A percentile compares a stretch with the other conserved stretches of the same genome.
Evolutionary conservation across 2,329 filamentous ascomycete species (phyloP).

Genomic region (Ascochyta fabae): DNA sequence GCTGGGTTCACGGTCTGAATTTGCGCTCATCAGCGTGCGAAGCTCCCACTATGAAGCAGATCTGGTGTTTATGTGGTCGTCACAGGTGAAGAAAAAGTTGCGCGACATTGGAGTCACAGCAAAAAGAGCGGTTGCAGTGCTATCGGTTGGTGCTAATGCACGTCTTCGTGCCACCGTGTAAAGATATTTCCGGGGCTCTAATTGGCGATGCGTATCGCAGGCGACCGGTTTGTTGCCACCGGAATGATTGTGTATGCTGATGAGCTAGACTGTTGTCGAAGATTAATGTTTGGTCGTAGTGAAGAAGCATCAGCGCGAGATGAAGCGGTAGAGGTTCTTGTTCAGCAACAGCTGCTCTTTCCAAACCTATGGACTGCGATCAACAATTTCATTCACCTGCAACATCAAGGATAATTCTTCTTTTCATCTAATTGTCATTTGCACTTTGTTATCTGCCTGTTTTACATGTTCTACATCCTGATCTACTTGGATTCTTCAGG

Average conservation of each 20-base stretch:
- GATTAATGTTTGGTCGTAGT: background rate
- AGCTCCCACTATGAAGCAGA: conserved; percentile 6
- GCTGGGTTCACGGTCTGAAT: conserved; percentile 4
- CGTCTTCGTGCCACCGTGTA: background rate
- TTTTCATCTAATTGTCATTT: background rate
- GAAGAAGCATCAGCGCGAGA: too few relatives aligned
- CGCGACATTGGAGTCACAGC: conserved; percentile 1
- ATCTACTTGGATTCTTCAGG: conserved; percentile 62
- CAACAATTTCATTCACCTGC: too few relatives aligned
- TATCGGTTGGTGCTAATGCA: conserved; percentile 8
- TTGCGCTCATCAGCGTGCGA: conserved; percentile 9
- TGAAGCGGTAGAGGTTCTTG: background rate
- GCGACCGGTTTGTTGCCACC: conserved; percentile 10
- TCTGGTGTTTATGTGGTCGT: background rate
- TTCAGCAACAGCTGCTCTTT: background rate
- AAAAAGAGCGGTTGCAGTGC: conserved; percentile 1
- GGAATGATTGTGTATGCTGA: background rate
- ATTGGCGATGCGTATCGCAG: conserved; percentile 1
- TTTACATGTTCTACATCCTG: background rate
- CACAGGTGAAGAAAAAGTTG: background rate
- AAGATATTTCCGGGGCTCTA: conserved; percentile 1
- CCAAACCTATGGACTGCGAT: background rate
- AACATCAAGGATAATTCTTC: background rate
- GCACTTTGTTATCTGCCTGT: background rate
- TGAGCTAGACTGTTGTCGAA: background rate